phyloP scores from a whole-genome alignment of 2,329 filamentous ascomycete genomes.

The Neospermospora avenae region DNA sequence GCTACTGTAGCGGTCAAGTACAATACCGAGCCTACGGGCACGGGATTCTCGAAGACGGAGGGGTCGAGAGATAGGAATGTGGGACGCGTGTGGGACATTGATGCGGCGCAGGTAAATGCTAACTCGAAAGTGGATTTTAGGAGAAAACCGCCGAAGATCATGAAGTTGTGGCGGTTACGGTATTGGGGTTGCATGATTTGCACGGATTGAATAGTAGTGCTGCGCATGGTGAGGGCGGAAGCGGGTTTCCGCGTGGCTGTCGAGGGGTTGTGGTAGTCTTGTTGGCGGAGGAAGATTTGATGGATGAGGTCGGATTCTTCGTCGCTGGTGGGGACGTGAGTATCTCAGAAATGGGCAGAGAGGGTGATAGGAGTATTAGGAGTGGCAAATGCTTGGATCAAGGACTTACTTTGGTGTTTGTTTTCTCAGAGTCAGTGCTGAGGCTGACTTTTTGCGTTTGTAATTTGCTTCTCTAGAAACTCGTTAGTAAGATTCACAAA shows the following conservation, averaged over 20 bases:
- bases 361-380: not conserved
- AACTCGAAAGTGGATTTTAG: slow-evolving; percentile 70
- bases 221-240: slow-evolving; percentile 60
- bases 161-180: slow-evolving; percentile 66
- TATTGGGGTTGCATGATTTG: slow-evolving; percentile 72
- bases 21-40: slow-evolving; percentile 67
- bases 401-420: slow-evolving; percentile 54
- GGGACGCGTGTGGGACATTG: slow-evolving; percentile 63
- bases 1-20: slow-evolving; percentile 67
- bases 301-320: slow-evolving; percentile 69
- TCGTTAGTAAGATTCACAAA: not conserved
- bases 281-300: slow-evolving; percentile 64
- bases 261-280: slow-evolving; percentile 60
- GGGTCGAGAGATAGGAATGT: slow-evolving; percentile 69
- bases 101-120: slow-evolving; percentile 67
- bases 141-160: slow-evolving; percentile 72
- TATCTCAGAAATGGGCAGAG: not conserved
- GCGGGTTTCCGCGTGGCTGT: slow-evolving; percentile 50
- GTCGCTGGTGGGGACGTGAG: slow-evolving; percentile 36
- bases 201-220: slow-evolving; percentile 60
- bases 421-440: slow-evolving; percentile 56
- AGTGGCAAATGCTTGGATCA: not conserved
- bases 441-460: slow-evolving; percentile 59
- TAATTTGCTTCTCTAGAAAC: slow-evolving; percentile 54
- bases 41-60: slow-evolving; percentile 68